Evolutionary conservation across 345 rosid species (phyloP).

Genomic region (Eucalyptus sp.): DNA sequence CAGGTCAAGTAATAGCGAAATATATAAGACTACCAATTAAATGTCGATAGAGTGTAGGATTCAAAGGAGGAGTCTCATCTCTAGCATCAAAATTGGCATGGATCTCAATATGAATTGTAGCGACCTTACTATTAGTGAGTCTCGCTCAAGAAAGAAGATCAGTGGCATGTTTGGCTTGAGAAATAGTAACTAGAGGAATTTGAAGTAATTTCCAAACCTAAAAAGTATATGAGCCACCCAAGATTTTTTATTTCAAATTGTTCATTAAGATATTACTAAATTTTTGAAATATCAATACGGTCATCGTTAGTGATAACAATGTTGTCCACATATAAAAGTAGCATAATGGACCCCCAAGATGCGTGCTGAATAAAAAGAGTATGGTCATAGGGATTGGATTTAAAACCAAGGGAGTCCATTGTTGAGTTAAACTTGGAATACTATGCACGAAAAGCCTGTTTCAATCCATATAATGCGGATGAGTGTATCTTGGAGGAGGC

Average conservation of each 20-base stretch:
- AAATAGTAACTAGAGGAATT: no score
- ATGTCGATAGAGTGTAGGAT: neutral
- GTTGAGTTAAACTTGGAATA: neutral
- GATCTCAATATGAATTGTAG: neutral
- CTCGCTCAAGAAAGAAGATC: neutral
- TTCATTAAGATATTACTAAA: no score
- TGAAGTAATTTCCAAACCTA: no score
- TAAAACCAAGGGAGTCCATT: neutral
- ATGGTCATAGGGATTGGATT: neutral
- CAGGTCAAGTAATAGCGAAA: neutral
- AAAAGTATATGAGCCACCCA: neutral
- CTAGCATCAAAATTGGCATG: neutral
- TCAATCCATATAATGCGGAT: neutral
- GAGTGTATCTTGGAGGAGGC: neutral
- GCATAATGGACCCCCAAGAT: neutral
- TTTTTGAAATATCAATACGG: neutral
- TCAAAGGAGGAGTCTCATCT: neutral
- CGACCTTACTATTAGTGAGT: neutral
- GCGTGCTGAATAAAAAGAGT: neutral
- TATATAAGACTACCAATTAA: neutral
- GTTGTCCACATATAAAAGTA: neutral
- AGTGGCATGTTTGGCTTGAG: no score
- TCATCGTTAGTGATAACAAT: no score
- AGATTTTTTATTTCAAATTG: neutral
- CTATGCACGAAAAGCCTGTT: neutral